These are phyloP conservation scores for Saccharomyces hybrid DNA, from an alignment of 1,139 yeast species.

Conservation along the genomic window DNA sequence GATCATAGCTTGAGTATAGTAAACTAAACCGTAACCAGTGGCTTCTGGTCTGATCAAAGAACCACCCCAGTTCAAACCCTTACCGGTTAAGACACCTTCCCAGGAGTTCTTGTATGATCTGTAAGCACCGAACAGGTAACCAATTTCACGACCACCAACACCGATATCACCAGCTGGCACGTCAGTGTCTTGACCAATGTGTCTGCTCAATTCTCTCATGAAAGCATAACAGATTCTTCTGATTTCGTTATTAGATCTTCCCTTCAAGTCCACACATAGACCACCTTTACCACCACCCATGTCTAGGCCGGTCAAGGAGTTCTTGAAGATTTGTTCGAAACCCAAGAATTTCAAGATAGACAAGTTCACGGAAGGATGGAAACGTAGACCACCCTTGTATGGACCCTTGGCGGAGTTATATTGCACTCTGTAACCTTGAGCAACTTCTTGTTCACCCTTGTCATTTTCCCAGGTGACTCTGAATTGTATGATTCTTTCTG, in stretches of 20 bases:
- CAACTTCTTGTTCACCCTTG: slow-evolving; percentile 82
- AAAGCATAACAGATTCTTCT: slow-evolving; percentile 94
- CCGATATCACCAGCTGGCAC: slow-evolving; percentile 98
- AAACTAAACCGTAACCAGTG: slow-evolving; percentile 95
- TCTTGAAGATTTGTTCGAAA: slow-evolving; percentile 97
- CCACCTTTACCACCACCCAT: slow-evolving; percentile 99
- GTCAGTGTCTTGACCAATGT: slow-evolving; percentile 95
- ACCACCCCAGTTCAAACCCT: slow-evolving; percentile 98
- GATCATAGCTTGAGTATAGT: slow-evolving; percentile 96
- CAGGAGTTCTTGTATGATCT: slow-evolving; percentile 84
- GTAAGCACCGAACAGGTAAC: slow-evolving; percentile 95
- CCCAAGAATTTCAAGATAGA: slow-evolving; percentile 94
- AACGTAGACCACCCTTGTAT: slow-evolving; percentile 97
- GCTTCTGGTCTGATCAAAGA: slow-evolving; percentile 98
- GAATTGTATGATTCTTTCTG: slow-evolving; percentile 94
- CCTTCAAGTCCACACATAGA: slow-evolving; percentile 95
- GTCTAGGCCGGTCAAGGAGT: slow-evolving; percentile 92
- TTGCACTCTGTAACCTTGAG: slow-evolving; percentile 97
- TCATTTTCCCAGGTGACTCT: slow-evolving; percentile 98
- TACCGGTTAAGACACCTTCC: slow-evolving; percentile 97
- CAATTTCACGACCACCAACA: slow-evolving; percentile 89
- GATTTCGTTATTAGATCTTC: slow-evolving; percentile 84
- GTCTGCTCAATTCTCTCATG: slow-evolving; percentile 92
- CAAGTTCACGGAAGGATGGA: slow-evolving; percentile 94
- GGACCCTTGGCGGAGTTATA: slow-evolving; percentile 98